Conservation (phyloP, 2,329 filamentous ascomycete species). For the Alternaria burnsii region DNA sequence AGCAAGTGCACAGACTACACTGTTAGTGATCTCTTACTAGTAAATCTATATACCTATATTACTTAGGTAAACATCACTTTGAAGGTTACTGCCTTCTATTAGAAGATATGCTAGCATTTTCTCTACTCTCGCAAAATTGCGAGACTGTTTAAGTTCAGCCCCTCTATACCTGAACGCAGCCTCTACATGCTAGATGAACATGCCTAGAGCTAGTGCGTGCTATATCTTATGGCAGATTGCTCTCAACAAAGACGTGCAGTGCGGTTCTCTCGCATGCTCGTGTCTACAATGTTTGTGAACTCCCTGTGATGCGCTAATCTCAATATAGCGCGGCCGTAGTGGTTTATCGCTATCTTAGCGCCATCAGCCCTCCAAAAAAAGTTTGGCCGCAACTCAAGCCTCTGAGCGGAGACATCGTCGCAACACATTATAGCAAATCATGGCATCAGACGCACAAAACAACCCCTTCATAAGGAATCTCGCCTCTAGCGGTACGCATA, state of each 20-base stretch:
- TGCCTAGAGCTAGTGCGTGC: slow-evolving; percentile 10
- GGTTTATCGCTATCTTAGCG: slow-evolving; percentile 31
- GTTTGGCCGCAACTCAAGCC: slow-evolving; percentile 22
- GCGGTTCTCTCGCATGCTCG: neutral
- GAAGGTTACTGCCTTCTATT: neutral
- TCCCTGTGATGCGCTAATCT: neutral
- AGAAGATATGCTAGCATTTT: neutral
- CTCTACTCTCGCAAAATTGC: neutral
- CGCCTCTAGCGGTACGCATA: slow-evolving; percentile 77
- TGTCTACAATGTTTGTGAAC: neutral
- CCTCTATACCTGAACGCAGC: neutral
- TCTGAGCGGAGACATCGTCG: slow-evolving; percentile 10
- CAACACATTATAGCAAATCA: slow-evolving; percentile 18
- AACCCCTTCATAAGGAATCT: slow-evolving; percentile 82
- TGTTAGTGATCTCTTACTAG: neutral
- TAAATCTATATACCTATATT: neutral
- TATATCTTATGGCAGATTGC: neutral
- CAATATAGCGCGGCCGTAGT: neutral
- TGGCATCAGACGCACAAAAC: slow-evolving; percentile 55
- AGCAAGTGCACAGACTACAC: neutral
- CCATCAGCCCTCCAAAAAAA: slow-evolving; percentile 29
- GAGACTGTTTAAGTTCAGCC: neutral
- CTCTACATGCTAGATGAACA: neutral
- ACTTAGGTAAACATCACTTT: neutral
- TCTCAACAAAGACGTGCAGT: neutral